phyloP scores from a whole-genome alignment of 805 yeast genomes.

The Metschnikowia chrysomelidarum region DNA sequence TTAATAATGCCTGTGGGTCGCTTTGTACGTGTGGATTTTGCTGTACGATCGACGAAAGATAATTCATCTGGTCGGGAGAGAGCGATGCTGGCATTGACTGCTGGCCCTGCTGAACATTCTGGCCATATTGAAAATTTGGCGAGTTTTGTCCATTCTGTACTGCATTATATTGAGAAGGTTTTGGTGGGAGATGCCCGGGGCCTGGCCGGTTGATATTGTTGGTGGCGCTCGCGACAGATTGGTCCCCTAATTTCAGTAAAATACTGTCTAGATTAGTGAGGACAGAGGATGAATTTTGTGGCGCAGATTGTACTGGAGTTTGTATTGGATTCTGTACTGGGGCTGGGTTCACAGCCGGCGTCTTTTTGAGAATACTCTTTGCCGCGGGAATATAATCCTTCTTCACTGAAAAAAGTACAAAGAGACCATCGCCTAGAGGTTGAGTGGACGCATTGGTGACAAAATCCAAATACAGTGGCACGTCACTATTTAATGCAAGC shows the following conservation, averaged over 20 bases:
- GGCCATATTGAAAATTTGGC: no score
- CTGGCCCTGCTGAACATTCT: background rate
- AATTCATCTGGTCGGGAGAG: slow-evolving; percentile 16
- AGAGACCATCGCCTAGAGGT: slow-evolving; percentile 14
- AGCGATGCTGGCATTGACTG: slow-evolving; percentile 10
- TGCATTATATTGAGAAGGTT: slow-evolving; percentile 4
- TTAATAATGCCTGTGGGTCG: slow-evolving; percentile 18
- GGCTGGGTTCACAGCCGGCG: slow-evolving; percentile 3
- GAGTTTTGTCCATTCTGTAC: no score
- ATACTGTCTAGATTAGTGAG: slow-evolving; percentile 24
- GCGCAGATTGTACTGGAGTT: no score
- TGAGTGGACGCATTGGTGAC: no score
- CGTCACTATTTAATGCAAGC: slow-evolving; percentile 33
- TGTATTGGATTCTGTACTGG: slow-evolving; percentile 1
- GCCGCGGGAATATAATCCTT: slow-evolving; percentile 33
- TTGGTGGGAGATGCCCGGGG: slow-evolving; percentile 6
- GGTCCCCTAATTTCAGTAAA: slow-evolving; percentile 21
- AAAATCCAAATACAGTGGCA: slow-evolving; percentile 14
- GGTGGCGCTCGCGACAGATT: background rate
- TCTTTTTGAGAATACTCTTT: slow-evolving; percentile 22
- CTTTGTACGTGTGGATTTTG: slow-evolving; percentile 20
- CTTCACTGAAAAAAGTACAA: slow-evolving; percentile 37
- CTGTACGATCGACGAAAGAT: slow-evolving; percentile 17
- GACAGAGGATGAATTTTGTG: slow-evolving; percentile 5
- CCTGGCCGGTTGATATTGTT: background rate